Conservation (phyloP, 1,139 yeast species). For the Lodderomyces metapsilosis region DNA sequence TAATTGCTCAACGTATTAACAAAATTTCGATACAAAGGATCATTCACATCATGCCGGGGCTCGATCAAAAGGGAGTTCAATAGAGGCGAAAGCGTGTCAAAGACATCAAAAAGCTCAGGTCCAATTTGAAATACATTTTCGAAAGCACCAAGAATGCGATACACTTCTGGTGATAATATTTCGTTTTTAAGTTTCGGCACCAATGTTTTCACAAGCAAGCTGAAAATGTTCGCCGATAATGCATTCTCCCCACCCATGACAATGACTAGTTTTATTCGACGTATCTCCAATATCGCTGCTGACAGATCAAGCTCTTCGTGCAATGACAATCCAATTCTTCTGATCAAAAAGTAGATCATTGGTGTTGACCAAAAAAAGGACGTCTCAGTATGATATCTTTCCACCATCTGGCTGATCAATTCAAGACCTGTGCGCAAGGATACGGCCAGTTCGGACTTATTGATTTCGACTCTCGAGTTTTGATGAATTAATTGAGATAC, state of each 20-base stretch:
- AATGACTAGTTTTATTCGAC: conserved; percentile 41
- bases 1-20: conserved; percentile 4
- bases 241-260: conserved; percentile 21
- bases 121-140: not conserved
- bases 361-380: conserved; percentile 37
- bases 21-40: conserved; percentile 7
- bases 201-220: conserved; percentile 22
- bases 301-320: not conserved
- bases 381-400: conserved; percentile 16
- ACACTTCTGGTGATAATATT: conserved; percentile 6
- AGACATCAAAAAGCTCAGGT: not conserved
- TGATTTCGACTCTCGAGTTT: conserved; percentile 9
- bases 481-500: conserved; percentile 10
- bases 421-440: conserved; percentile 29
- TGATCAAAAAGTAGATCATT: conserved; percentile 35
- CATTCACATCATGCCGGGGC: not conserved
- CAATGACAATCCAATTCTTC: conserved; percentile 30
- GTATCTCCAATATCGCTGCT: conserved; percentile 16
- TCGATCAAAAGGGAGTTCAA: not conserved
- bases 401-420: conserved; percentile 18
- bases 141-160: conserved; percentile 5
- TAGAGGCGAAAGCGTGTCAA: not conserved
- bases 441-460: conserved; percentile 12
- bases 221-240: not conserved
- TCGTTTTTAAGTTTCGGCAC: conserved; percentile 7